phyloP scores from a whole-genome alignment of 2,329 filamentous ascomycete genomes.

The Xylariaceae sp. region DNA sequence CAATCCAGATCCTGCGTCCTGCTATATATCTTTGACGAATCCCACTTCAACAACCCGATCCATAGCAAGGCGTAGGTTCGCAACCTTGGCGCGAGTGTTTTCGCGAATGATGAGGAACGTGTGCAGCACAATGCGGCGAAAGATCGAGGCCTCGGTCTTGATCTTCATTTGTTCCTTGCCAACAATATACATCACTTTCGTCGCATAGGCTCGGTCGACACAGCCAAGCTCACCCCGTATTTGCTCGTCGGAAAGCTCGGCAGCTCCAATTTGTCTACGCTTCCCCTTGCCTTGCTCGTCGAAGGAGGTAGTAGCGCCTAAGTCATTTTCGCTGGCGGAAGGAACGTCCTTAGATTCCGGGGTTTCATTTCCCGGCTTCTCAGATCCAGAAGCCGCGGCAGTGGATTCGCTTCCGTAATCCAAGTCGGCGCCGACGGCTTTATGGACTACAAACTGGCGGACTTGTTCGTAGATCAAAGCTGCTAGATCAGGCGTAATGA shows the following conservation, averaged over 20 bases:
- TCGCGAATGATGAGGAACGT: constrained; percentile 63
- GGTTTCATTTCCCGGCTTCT: not conserved
- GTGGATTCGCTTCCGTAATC: constrained; percentile 11
- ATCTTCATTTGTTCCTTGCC: constrained; percentile 62
- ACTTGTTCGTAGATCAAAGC: constrained; percentile 58
- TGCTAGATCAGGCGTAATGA: constrained; percentile 62
- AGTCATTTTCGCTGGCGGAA: constrained; percentile 4
- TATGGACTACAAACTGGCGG: constrained; percentile 43
- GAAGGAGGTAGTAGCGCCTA: constrained; percentile 2
- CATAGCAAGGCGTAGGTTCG: constrained; percentile 55
- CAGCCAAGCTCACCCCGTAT: constrained; percentile 38
- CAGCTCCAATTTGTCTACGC: not conserved
- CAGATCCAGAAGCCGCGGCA: not conserved
- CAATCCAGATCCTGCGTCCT: constrained; percentile 1
- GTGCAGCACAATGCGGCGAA: constrained; percentile 45
- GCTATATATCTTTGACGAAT: constrained; percentile 60
- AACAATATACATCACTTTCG: constrained; percentile 52
- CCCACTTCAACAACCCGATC: constrained; percentile 65
- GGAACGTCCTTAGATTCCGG: not conserved
- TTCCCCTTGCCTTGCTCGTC: constrained; percentile 8
- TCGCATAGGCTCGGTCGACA: constrained; percentile 41
- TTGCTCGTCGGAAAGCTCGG: constrained; percentile 26
- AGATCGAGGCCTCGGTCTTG: constrained; percentile 31
- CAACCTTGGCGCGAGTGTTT: constrained; percentile 63
- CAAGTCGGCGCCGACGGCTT: constrained; percentile 17